Percentiles rank a stretch among this genome's conserved stretches.
phyloP scores from a whole-genome alignment of 345 rosid species.

The Aurinia saxatilis region DNA sequence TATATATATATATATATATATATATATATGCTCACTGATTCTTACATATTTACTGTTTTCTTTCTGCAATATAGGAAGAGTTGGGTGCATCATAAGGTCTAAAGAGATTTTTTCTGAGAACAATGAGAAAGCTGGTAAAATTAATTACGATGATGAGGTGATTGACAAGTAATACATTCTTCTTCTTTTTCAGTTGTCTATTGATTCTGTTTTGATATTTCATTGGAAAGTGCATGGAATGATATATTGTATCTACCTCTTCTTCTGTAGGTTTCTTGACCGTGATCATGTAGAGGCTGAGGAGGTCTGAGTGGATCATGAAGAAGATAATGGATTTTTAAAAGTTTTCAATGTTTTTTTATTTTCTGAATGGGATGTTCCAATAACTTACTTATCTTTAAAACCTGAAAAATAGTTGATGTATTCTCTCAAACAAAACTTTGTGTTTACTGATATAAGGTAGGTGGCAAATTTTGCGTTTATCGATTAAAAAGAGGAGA shows the following conservation, averaged over 20 bases:
- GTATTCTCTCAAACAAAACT: no score
- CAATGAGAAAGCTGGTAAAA: no score
- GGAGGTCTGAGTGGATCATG: slow-evolving; percentile 58
- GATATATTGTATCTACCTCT: background rate
- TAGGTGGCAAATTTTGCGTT: slow-evolving; percentile 82
- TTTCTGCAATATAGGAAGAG: no score
- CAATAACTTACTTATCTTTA: background rate
- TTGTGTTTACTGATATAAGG: background rate
- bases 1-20: no score
- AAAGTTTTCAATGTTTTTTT: slow-evolving; percentile 55
- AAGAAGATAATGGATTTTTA: no score
- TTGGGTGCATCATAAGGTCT: slow-evolving; percentile 77
- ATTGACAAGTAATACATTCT: no score
- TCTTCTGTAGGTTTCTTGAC: slow-evolving; percentile 62
- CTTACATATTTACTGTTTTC: background rate
- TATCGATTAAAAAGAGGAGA: slow-evolving; percentile 62
- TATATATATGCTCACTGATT: background rate
- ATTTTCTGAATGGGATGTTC: background rate
- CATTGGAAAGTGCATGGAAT: no score
- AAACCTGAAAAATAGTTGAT: no score
- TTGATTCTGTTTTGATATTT: no score
- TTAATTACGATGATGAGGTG: no score
- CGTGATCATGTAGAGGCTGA: slow-evolving; percentile 62
- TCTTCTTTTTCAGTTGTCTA: no score
- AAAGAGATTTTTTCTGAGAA: slow-evolving; percentile 82